A percentile compares a stretch with the other conserved stretches of the same genome.
Evolutionary conservation across 495 filamentous ascomycete genomes (phyloP).

Genomic region (Neurospora sp.): DNA sequence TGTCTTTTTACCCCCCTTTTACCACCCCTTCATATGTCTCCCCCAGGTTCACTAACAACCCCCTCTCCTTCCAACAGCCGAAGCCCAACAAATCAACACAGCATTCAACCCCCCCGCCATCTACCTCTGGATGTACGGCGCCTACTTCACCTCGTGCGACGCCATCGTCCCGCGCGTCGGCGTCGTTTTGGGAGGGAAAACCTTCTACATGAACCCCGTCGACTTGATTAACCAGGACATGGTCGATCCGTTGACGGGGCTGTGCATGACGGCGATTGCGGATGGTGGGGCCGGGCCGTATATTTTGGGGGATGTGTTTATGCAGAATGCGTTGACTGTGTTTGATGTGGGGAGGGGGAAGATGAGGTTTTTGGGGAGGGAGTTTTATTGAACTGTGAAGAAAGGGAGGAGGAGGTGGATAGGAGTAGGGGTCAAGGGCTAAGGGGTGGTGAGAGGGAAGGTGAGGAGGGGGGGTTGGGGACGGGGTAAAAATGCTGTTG

Average conservation of each 20-base stretch:
- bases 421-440: no score
- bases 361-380: constrained; percentile 37
- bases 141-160: constrained; percentile 46
- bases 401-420: no score
- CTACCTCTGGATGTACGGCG: constrained; percentile 32
- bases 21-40: no score
- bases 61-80: constrained; percentile 15
- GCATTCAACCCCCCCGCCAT: constrained; percentile 45
- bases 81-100: constrained; percentile 30
- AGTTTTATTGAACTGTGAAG: constrained; percentile 13
- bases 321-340: constrained; percentile 53
- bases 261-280: constrained; percentile 40
- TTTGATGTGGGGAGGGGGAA: constrained; percentile 49
- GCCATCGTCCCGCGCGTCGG: constrained; percentile 44
- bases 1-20: no score
- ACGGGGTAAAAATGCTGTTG: no score
- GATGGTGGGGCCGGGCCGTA: constrained; percentile 32
- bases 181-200: constrained; percentile 37
- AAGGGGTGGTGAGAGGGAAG: no score
- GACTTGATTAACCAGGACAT: constrained; percentile 43
- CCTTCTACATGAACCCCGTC: constrained; percentile 42
- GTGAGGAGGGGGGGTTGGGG: no score
- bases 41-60: neutral
- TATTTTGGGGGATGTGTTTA: constrained; percentile 52
- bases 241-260: constrained; percentile 25